Evolutionary conservation across 768 basidiomycete genomes (phyloP).

Genomic region (Gelatoporia subvermispora): DNA sequence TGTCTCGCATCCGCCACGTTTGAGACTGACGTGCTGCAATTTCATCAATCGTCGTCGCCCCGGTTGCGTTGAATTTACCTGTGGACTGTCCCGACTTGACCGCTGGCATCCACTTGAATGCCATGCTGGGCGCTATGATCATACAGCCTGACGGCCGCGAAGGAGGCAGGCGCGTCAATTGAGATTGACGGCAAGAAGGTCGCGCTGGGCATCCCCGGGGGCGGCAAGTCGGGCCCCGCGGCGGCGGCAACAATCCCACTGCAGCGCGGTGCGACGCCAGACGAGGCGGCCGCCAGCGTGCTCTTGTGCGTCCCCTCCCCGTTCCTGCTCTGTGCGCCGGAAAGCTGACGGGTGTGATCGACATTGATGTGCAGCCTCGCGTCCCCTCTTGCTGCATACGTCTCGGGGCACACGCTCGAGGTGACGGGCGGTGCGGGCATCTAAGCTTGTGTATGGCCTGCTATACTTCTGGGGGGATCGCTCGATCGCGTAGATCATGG

Average conservation of each 20-base stretch:
- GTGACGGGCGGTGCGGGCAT: slow-evolving; percentile 81
- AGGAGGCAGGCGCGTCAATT: slow-evolving; percentile 72
- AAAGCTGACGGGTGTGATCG: neutral
- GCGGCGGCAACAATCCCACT: slow-evolving; percentile 53
- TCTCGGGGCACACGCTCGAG: slow-evolving; percentile 79
- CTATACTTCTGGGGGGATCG: neutral
- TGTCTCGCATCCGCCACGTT: neutral
- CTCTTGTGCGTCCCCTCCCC: slow-evolving; percentile 57
- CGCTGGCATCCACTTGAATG: too few species aligned
- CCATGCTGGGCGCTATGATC: too few species aligned
- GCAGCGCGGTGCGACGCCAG: slow-evolving; percentile 57
- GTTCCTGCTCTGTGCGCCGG: slow-evolving; percentile 1
- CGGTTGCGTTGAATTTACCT: too few species aligned
- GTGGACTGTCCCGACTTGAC: too few species aligned
- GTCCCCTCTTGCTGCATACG: slow-evolving; percentile 74
- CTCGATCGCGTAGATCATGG: neutral
- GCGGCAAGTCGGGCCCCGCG: slow-evolving; percentile 34
- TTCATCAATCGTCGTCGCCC: too few species aligned
- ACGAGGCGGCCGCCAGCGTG: slow-evolving; percentile 72
- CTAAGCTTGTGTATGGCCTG: slow-evolving; percentile 26
- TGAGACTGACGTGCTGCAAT: neutral
- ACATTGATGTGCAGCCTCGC: slow-evolving; percentile 46
- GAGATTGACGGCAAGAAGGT: slow-evolving; percentile 83
- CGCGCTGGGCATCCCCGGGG: slow-evolving; percentile 67
- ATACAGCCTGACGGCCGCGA: slow-evolving; percentile 68